A percentile compares a stretch with the other conserved stretches of the same genome.
These are phyloP conservation scores for Rhizoctonia solani DNA, from an alignment of 1,284 basidiomycete species.

Conservation along the genomic window DNA sequence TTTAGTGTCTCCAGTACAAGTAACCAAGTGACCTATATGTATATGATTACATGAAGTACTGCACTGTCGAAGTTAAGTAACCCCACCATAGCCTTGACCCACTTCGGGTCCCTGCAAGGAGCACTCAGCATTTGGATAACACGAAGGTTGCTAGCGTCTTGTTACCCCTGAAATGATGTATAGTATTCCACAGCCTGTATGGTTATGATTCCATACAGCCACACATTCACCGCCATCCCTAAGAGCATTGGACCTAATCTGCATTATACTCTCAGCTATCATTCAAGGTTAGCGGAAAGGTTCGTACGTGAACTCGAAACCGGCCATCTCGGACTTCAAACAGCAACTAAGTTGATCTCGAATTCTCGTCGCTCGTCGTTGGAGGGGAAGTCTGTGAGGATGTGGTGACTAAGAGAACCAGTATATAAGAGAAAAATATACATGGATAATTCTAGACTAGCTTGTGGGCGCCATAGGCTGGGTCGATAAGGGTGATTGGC, in stretches of 20 bases:
- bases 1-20: slow-evolving; percentile 5
- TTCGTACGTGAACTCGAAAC: not conserved
- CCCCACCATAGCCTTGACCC: not conserved
- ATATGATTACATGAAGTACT: not conserved
- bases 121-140: not conserved
- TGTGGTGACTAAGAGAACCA: too few species aligned
- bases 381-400: not conserved
- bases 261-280: not conserved
- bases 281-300: not conserved
- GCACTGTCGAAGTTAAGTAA: not conserved
- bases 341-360: too few species aligned
- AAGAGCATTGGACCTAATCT: slow-evolving; percentile 13
- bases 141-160: not conserved
- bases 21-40: slow-evolving; percentile 2
- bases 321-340: too few species aligned
- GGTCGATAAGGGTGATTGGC: too few species aligned
- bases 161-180: not conserved
- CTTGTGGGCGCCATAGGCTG: too few species aligned
- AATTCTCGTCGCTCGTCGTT: not conserved
- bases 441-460: too few species aligned
- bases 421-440: too few species aligned
- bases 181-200: not conserved
- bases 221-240: slow-evolving; percentile 5
- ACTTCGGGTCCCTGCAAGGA: not conserved
- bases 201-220: slow-evolving; percentile 7